Base-by-base conservation (phyloP, 805 yeast genomes). In the Wickerhamomyces xylosicus region DNA sequence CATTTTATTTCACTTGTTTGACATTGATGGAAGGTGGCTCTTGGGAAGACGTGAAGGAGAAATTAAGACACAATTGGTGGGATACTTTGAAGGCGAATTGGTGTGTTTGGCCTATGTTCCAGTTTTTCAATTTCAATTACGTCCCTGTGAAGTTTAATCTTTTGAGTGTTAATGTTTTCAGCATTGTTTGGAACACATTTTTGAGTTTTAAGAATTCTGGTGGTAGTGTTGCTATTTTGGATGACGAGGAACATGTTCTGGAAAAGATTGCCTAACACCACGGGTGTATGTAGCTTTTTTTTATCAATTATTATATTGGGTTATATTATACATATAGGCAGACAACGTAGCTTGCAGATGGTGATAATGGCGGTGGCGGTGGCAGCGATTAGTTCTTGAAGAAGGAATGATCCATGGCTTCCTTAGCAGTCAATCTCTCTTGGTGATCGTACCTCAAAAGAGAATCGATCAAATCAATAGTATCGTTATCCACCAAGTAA, bases 41-140 rank as follows among this genome's bases (percentile, higher is more conserved):
- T 0, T 31, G 59, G 4, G 55, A 56, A 0, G 64, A 63, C 18
- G 63, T 77, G 14, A 52, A 56, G 38, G 36, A 47, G 5, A 78
- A 72, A 45, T 49, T 80, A 19, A 35, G 59, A 3, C 59, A 64
- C 14, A 74, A 78, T 42, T 76, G 76, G 74, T 62, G 77, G 78
- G 67, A 71, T 4, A 87, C 95, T 0, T 59, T 89, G 33, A 56
- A 65, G 27, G 68, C 83, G 15, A 89, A 87, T 57, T 86, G 95
- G 89, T 53, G 67, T 37, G 81, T 90, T 11, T 92, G 97, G 98
- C 97, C 97, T 0, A 59, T 74, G 0, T 83, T 92, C 45, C 97
- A 92, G 60, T 52, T 77, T 39, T 46, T 79, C 44, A 92, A 90
- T 60, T 85, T 90, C 53, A 69, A 77, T 35, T 50, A 84, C 7